Percentiles rank a stretch among this genome's conserved stretches.
phyloP scores from a whole-genome alignment of 352 stramenopile genomes.

The Pythium scleroteichum region DNA sequence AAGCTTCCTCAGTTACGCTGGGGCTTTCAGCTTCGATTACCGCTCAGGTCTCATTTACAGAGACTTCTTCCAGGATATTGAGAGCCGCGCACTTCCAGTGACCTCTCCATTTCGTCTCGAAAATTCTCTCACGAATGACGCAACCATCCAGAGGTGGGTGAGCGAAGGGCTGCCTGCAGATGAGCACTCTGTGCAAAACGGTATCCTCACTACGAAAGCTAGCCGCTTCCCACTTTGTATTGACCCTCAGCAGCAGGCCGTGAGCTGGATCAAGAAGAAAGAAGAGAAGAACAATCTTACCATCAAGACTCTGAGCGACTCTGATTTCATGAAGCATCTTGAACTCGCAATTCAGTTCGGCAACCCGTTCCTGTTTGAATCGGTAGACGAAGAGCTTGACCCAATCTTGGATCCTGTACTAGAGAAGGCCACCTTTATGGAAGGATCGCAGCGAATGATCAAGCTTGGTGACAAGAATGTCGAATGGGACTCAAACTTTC shows the following conservation, averaged over 20 bases:
- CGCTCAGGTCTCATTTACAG: slow-evolving; percentile 87
- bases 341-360: slow-evolving; percentile 95
- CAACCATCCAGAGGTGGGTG: slow-evolving; percentile 94
- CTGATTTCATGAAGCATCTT: slow-evolving; percentile 95
- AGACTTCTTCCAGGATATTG: slow-evolving; percentile 88
- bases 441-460: slow-evolving; percentile 90
- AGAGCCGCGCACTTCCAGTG: slow-evolving; percentile 69
- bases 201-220: slow-evolving; percentile 93
- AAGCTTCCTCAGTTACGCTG: slow-evolving; percentile 90
- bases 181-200: slow-evolving; percentile 95
- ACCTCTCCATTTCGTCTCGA: slow-evolving; percentile 90
- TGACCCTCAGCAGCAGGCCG: slow-evolving; percentile 94
- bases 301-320: slow-evolving; percentile 92
- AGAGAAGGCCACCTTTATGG: slow-evolving; percentile 93
- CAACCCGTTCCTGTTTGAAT: slow-evolving; percentile 95
- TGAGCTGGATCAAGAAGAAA: slow-evolving; percentile 96
- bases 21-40: slow-evolving; percentile 92
- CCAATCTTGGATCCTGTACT: slow-evolving; percentile 94
- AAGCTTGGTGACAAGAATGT: slow-evolving; percentile 94
- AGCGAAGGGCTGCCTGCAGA: slow-evolving; percentile 93
- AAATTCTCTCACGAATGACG: slow-evolving; percentile 91
- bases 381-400: slow-evolving; percentile 94
- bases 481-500: slow-evolving; percentile 93
- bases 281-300: slow-evolving; percentile 93
- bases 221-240: slow-evolving; percentile 95